Percentiles rank a stretch among this genome's conserved stretches.
Conservation (phyloP, 2,329 filamentous ascomycete genomes). For the Cercospora brassicicola region DNA sequence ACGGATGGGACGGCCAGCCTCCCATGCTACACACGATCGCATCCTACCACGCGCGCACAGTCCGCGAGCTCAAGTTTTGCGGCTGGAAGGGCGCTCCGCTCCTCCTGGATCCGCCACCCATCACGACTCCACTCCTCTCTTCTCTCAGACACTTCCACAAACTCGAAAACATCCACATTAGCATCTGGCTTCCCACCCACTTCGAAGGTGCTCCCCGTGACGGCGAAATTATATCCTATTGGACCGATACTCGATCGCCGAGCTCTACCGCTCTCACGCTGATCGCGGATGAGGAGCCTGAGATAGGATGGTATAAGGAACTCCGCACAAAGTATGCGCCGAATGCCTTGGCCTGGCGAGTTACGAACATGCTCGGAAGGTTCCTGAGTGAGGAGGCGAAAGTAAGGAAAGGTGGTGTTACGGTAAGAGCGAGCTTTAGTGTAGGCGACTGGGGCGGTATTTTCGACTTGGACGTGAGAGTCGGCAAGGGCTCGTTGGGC, state of each 20-base stretch:
- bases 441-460: slow-evolving; percentile 45
- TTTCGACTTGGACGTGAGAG: slow-evolving; percentile 49
- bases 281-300: slow-evolving; percentile 35
- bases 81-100: slow-evolving; percentile 49
- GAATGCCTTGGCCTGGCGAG: slow-evolving; percentile 43
- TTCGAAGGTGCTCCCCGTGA: slow-evolving; percentile 44
- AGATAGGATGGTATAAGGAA: slow-evolving; percentile 44
- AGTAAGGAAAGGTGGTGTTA: slow-evolving; percentile 42
- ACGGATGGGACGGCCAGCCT: slow-evolving; percentile 44
- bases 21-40: slow-evolving; percentile 48
- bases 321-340: slow-evolving; percentile 45
- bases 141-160: slow-evolving; percentile 47
- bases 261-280: slow-evolving; percentile 43
- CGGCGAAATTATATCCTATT: slow-evolving; percentile 47
- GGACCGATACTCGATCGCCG: slow-evolving; percentile 45
- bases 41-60: slow-evolving; percentile 42
- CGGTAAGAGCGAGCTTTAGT: slow-evolving; percentile 50
- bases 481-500: slow-evolving; percentile 39
- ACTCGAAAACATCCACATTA: slow-evolving; percentile 45
- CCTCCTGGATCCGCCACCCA: slow-evolving; percentile 42
- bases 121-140: slow-evolving; percentile 43
- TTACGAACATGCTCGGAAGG: slow-evolving; percentile 44
- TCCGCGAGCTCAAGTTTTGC: slow-evolving; percentile 51
- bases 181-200: slow-evolving; percentile 45
- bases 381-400: slow-evolving; percentile 46